Evolutionary conservation across 352 stramenopile species (phyloP).

Genomic region (Globisporangium cylindrosporum): DNA sequence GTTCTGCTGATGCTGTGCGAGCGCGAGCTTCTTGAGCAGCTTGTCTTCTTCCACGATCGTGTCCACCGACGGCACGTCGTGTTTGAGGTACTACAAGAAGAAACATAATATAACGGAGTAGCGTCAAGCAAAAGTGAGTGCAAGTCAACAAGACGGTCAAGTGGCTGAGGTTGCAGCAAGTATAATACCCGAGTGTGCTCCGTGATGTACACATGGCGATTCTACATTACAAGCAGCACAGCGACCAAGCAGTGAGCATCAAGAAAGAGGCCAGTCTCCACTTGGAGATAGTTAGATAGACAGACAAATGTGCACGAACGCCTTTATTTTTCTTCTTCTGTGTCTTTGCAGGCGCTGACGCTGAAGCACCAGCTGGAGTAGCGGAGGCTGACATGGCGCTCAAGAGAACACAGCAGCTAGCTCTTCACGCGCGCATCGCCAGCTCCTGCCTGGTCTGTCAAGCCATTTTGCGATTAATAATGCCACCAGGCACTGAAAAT

Average conservation of each 20-base stretch:
- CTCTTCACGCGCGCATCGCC: not conserved
- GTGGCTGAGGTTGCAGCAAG: conserved; percentile 7
- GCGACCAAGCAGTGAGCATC: not conserved
- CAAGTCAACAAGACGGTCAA: not conserved
- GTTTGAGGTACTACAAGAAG: conserved; percentile 52
- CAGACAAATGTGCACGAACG: not conserved
- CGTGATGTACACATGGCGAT: conserved; percentile 75
- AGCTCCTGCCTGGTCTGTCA: not conserved
- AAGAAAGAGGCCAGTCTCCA: not conserved
- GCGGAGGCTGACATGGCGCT: not conserved
- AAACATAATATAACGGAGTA: not conserved
- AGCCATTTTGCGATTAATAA: not conserved
- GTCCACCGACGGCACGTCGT: conserved; percentile 62
- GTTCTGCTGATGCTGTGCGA: conserved; percentile 36
- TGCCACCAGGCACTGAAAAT: no score
- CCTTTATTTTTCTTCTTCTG: conserved; percentile 16
- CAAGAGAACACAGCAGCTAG: not conserved
- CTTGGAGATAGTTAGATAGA: not conserved
- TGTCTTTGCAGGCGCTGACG: not conserved
- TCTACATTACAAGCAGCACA: conserved; percentile 20
- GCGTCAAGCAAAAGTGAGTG: not conserved
- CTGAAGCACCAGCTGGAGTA: not conserved
- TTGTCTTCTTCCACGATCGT: conserved; percentile 77
- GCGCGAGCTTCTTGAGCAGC: conserved; percentile 46
- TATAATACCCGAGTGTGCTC: conserved; percentile 50